phyloP scores from a whole-genome alignment of 116 monocot species.

The Iris pallida region DNA sequence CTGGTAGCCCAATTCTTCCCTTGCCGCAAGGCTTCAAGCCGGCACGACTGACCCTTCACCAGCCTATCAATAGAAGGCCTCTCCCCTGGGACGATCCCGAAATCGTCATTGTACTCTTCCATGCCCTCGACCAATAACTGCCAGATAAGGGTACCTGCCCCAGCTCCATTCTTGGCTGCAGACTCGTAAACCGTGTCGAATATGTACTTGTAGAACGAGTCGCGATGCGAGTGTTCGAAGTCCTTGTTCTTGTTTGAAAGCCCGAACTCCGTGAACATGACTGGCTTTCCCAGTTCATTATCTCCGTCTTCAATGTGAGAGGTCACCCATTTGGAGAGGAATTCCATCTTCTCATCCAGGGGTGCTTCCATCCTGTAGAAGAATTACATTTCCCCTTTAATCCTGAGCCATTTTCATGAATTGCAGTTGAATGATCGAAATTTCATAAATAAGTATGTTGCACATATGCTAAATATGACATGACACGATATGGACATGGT shows the following conservation, averaged over 20 bases:
- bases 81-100: slow-evolving; percentile 48
- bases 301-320: slow-evolving; percentile 96
- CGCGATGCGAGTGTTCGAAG: slow-evolving; percentile 48
- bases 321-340: slow-evolving; percentile 45
- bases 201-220: slow-evolving; percentile 46
- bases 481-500: no score
- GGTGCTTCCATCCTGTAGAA: slow-evolving; percentile 18
- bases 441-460: no score
- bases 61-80: slow-evolving; percentile 45
- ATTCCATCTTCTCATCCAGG: slow-evolving; percentile 47
- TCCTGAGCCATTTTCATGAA: no score
- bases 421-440: no score
- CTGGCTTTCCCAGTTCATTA: slow-evolving; percentile 56
- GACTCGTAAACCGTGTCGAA: slow-evolving; percentile 60
- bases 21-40: slow-evolving; percentile 21
- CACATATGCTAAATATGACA: no score
- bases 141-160: slow-evolving; percentile 75
- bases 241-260: slow-evolving; percentile 49
- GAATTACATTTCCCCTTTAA: not conserved
- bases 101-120: slow-evolving; percentile 71
- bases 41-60: slow-evolving; percentile 63
- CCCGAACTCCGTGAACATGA: slow-evolving; percentile 77
- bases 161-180: slow-evolving; percentile 51
- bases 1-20: not conserved
- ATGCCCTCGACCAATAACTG: slow-evolving; percentile 70